phyloP scores from a whole-genome alignment of 2,329 filamentous ascomycete species.

The Seiridium cupressi region DNA sequence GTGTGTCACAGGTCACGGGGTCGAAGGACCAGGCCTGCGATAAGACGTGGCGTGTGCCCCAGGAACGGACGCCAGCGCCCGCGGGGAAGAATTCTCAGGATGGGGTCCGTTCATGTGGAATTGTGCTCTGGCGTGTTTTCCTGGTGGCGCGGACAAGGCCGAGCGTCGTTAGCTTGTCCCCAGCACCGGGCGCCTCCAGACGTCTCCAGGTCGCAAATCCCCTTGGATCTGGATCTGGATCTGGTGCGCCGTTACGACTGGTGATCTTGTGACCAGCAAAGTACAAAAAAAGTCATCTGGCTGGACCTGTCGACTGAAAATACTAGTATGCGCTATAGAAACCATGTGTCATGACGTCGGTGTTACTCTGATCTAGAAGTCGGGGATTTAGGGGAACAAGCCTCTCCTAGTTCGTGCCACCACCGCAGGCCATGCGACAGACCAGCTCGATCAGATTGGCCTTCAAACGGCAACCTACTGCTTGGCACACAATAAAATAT shows the following conservation, averaged over 20 bases:
- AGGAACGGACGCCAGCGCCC: too few relatives aligned
- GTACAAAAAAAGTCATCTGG: background rate
- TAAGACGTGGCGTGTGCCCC: too few relatives aligned
- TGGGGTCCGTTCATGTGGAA: too few relatives aligned
- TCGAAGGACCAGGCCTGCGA: too few relatives aligned
- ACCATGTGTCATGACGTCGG: background rate
- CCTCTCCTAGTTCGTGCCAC: background rate
- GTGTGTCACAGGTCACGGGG: too few relatives aligned
- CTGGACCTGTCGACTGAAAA: background rate
- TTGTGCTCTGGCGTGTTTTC: too few relatives aligned
- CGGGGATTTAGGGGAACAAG: too few relatives aligned
- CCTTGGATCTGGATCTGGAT: background rate
- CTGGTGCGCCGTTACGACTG: background rate
- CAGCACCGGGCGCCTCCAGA: background rate
- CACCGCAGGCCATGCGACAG: background rate
- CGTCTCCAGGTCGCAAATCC: background rate
- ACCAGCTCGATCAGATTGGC: background rate
- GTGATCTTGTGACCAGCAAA: too few relatives aligned
- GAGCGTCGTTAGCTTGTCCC: background rate
- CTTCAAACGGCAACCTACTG: background rate
- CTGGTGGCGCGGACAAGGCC: background rate
- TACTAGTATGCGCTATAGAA: background rate
- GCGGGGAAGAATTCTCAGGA: too few relatives aligned
- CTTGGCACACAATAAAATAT: background rate
- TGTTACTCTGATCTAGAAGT: background rate